Base-by-base conservation (phyloP, 1,284 basidiomycete species). In the Trametes pubescens region DNA sequence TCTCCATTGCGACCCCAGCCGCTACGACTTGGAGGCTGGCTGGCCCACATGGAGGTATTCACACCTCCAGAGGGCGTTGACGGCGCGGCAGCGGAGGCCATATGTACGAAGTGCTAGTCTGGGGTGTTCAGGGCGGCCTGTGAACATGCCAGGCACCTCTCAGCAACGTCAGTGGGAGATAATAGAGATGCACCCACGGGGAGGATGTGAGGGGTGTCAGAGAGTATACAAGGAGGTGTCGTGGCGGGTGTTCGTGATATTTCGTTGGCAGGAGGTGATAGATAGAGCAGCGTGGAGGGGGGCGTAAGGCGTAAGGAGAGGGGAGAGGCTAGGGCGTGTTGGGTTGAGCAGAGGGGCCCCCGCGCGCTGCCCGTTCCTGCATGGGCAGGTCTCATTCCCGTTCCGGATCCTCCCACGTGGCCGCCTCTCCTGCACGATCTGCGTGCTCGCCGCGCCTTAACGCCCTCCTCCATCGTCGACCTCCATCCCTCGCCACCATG, bases 1-100 rank as follows among this genome's bases (percentile, higher is more conserved):
- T 87, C 87, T 49, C 78, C 78, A 26, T 74, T 73, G 52, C 79
- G 79, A 49, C 74, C 75, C 86, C 86, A 86, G 56, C 79, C 80
- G 59, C 74, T 72, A 56, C 79, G 78, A 57, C 66, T 58, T 46
- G 72, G 65, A 57, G 73, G 65, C 64, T 73, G 65, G 53, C 58
- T 59, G 2, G 71, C 69, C 72, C 71, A 74, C 67, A 72, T 74
- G 11, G 73, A 73, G 53, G 70, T 52, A 55, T 46, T 67, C 21
- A 67, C 67, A 10, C 69, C 72, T 59, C 65, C 69, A 38, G 69
- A 63, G 16, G 72, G 64, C 21, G 67, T 62, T 13, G 70, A 48
- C 18, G 71, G 65, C 14, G 71, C 64, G 4, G 71, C 62, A 32
- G 71, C 38, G 38, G 74, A 70, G 62, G 74, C 71, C 68, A 71